Percentiles rank a stretch among this genome's conserved stretches.
These are phyloP conservation scores for Cocos nucifera DNA, from an alignment of 176 grass and related monocot species.

Conservation along the genomic window DNA sequence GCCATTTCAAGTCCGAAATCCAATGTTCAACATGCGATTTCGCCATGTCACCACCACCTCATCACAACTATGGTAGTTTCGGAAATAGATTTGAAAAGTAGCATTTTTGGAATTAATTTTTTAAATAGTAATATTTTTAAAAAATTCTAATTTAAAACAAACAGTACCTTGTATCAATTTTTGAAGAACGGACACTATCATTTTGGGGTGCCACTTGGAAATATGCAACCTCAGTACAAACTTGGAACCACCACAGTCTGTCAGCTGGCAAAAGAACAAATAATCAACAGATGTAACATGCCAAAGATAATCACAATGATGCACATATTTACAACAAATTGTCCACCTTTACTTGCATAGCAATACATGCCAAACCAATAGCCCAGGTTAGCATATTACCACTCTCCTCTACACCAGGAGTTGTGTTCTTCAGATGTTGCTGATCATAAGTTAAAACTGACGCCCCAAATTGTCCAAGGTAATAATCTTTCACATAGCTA, in stretches of 20 bases:
- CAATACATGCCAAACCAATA: background rate
- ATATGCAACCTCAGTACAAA: slow-evolving; percentile 93
- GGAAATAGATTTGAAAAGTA: too few species aligned
- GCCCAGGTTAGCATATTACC: slow-evolving; percentile 30
- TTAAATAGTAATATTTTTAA: too few species aligned
- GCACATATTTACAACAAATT: background rate
- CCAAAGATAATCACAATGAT: slow-evolving; percentile 2
- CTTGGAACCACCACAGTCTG: slow-evolving; percentile 96
- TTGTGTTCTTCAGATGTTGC: slow-evolving; percentile 62
- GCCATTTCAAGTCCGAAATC: too few species aligned
- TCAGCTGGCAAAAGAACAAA: slow-evolving; percentile 42
- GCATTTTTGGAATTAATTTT: too few species aligned
- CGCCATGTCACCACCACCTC: too few species aligned
- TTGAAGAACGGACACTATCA: slow-evolving; percentile 69
- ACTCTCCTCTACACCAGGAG: slow-evolving; percentile 39
- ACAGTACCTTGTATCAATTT: slow-evolving; percentile 54
- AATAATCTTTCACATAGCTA: slow-evolving; percentile 70
- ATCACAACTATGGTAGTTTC: too few species aligned
- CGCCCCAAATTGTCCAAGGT: slow-evolving; percentile 36
- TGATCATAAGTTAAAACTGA: slow-evolving; percentile 70
- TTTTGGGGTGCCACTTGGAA: slow-evolving; percentile 89
- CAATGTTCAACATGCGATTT: too few species aligned
- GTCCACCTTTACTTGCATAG: slow-evolving; percentile 4
- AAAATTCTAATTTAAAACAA: background rate
- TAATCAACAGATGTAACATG: slow-evolving; percentile 4